phyloP scores from a whole-genome alignment of 225 moss, liverwort and hornwort species.

The Polytrichum formosum region DNA sequence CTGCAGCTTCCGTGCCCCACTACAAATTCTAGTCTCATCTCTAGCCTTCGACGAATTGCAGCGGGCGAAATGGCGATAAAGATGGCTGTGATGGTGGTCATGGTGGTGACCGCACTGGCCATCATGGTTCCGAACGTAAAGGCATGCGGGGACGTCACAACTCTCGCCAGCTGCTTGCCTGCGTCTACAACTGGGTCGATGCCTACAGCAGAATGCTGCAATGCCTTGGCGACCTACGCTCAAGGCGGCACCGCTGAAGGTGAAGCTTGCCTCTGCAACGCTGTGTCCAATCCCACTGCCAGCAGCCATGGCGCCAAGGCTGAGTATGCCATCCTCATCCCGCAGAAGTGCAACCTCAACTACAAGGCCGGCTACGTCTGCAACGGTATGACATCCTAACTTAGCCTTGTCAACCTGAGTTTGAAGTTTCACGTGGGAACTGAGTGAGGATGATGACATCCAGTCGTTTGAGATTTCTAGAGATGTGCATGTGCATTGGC shows the following conservation, averaged over 20 bases:
- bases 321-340: conserved; percentile 21
- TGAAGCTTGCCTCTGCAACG: conserved; percentile 32
- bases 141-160: conserved; percentile 7
- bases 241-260: neutral
- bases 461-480: too few species aligned
- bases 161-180: conserved; percentile 16
- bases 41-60: too few species aligned
- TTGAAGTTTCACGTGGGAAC: too few species aligned
- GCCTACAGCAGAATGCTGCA: conserved; percentile 29
- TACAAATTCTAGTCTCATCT: too few species aligned
- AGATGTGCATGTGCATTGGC: too few species aligned
- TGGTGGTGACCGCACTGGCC: conserved; percentile 6
- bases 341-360: conserved; percentile 30
- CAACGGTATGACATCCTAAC: conserved; percentile 4
- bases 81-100: neutral
- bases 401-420: neutral
- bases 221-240: conserved; percentile 5
- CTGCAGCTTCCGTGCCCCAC: too few species aligned
- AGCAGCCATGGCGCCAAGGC: neutral
- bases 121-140: conserved; percentile 1
- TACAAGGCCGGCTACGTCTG: conserved; percentile 18
- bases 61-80: too few species aligned
- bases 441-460: too few species aligned
- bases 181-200: conserved; percentile 12
- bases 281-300: neutral